phyloP scores from a whole-genome alignment of 805 yeast genomes.

The Wickerhamiella occidentalis region DNA sequence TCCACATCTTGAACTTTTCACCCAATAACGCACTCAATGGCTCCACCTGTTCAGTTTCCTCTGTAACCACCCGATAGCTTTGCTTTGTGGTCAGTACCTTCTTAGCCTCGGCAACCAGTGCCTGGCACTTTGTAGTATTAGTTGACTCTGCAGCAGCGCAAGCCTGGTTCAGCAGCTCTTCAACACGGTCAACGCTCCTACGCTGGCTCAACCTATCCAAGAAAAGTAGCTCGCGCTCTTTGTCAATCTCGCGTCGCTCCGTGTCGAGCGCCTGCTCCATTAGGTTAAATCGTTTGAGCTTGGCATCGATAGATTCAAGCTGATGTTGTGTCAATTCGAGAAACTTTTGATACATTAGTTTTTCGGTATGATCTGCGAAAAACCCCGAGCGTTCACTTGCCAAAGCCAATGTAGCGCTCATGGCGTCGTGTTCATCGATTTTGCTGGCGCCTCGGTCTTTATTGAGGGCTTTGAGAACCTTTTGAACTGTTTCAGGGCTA shows the following conservation, averaged over 20 bases:
- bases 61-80: not conserved
- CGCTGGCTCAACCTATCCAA: slow-evolving; percentile 62
- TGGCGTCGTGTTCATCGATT: slow-evolving; percentile 15
- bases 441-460: slow-evolving; percentile 19
- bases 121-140: slow-evolving; percentile 19
- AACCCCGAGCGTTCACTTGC: slow-evolving; percentile 33
- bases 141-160: slow-evolving; percentile 25
- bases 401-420: slow-evolving; percentile 56
- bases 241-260: slow-evolving; percentile 34
- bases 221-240: slow-evolving; percentile 35
- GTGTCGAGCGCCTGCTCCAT: slow-evolving; percentile 46
- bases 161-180: slow-evolving; percentile 41
- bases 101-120: slow-evolving; percentile 20
- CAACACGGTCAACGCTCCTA: slow-evolving; percentile 44
- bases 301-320: slow-evolving; percentile 59
- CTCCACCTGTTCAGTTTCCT: slow-evolving; percentile 2
- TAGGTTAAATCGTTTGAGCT: slow-evolving; percentile 50
- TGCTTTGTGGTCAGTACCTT: slow-evolving; percentile 3
- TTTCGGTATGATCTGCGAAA: slow-evolving; percentile 20
- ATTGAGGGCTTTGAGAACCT: slow-evolving; percentile 44
- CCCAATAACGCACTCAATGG: slow-evolving; percentile 12
- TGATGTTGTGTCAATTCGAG: slow-evolving; percentile 59
- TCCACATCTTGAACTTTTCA: slow-evolving; percentile 13
- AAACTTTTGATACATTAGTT: slow-evolving; percentile 43
- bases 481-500: slow-evolving; percentile 73